phyloP scores from a whole-genome alignment of 164 flowering plant genomes.

The Hamamelis virginiana region DNA sequence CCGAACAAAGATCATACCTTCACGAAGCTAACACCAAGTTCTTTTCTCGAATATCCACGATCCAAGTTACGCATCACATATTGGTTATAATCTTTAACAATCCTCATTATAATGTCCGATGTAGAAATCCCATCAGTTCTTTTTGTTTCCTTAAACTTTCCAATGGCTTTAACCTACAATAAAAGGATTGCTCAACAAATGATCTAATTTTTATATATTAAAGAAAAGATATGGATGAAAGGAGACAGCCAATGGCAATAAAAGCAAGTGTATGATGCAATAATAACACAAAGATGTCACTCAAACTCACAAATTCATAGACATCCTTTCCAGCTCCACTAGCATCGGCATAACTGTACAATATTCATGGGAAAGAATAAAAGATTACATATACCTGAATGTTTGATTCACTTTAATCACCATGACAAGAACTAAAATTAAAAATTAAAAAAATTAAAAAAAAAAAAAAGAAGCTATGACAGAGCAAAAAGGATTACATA shows the following conservation, averaged over 20 bases:
- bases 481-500: too few relatives aligned
- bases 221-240: neutral
- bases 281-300: neutral
- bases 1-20: constrained; percentile 53
- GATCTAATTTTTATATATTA: neutral
- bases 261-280: neutral
- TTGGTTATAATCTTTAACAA: constrained; percentile 90
- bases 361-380: constrained; percentile 12
- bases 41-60: constrained; percentile 93
- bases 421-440: neutral
- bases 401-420: neutral
- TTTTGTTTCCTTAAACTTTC: constrained; percentile 80
- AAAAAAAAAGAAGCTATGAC: neutral
- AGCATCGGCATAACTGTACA: constrained; percentile 67
- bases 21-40: constrained; percentile 91
- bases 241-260: neutral
- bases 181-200: neutral
- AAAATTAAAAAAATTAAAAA: too few relatives aligned
- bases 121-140: constrained; percentile 87
- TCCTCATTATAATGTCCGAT: constrained; percentile 87
- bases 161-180: constrained; percentile 63
- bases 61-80: constrained; percentile 94
- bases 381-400: neutral
- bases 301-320: constrained; percentile 65
- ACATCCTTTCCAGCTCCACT: constrained; percentile 79